Evolutionary conservation across 139 green algal genomes (phyloP), one percentile per base, ranked within the genome.

Genomic region (Auxenochlorella pyrenoidosa): DNA sequence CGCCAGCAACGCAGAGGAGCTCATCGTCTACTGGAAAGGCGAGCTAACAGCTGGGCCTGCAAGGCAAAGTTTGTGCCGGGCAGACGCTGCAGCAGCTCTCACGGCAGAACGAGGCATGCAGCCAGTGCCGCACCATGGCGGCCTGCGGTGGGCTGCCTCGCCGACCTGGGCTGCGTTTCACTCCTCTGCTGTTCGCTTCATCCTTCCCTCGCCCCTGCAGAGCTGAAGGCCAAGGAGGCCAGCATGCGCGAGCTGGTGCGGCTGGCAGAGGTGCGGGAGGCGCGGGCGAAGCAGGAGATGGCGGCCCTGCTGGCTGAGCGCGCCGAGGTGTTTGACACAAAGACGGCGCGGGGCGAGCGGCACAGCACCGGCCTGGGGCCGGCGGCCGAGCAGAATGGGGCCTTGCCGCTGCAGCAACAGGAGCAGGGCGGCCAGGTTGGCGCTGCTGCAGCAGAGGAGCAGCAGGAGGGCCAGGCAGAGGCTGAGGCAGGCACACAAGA

Each of bases 11-110:
- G 87, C 92, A 19, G 92, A 96, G 58, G 93, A 97, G 22, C 92
- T 98, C 47, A 94, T 98, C 58, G 81, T 88, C 18, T 96, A 96
- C 93, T 98, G 94, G 94, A 87, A 95, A 82, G 94, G 94, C 94
- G 79, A 32, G 84, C 63, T 15, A 0, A 24, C 34, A 19, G 28
- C 13, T 70, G 47, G 72, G 36, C n/a, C 12, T 24, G 43, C 21
- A 6, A 41, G 32, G 1, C 32, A 5, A 12, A 51, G 44, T 47
- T 82, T 36, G 15, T 22, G 28, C 36, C 75, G 18, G 40, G 41
- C 10, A 51, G 71, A 34, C 36, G 51, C 18, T 19, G 70, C 40
- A n/a, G n/a, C n/a, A n/a, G n/a, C n/a, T n/a, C n/a, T n/a, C n/a
- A n/a, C n/a, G n/a, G n/a, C n/a, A n/a, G n/a, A n/a, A n/a, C n/a